Evolutionary conservation across 495 filamentous ascomycete species (phyloP), one percentile per base, ranked within the genome.

Genomic region (Penicillium chermesinum): DNA sequence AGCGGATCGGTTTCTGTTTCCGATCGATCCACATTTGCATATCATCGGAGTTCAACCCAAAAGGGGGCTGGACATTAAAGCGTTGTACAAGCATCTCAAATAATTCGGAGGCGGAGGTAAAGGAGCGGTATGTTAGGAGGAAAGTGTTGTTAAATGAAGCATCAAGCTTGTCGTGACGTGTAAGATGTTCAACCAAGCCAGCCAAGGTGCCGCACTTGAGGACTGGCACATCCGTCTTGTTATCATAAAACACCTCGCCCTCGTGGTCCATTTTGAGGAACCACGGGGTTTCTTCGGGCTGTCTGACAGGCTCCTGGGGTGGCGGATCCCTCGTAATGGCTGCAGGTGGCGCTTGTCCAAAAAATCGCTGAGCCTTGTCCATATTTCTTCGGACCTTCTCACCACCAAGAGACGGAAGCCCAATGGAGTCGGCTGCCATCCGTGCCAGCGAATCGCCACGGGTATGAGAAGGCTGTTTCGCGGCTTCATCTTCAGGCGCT

Each of bases 61-160:
- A 82, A n/a, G 93, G 91, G 13, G 93, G 94, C 59, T 96, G 91
- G 37, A 93, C 86, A 53, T 81, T 88, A 69, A 96, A 98, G 38
- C 93, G 79, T 58, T 87, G 85, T 9, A 94, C 89, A 1, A 98
- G 75, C 71, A 94, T 77, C 63, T 96, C 89, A 59, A 97, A 97
- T 8, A 98, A 74, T 65, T 97, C 93, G 1, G 82, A 67, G 7
- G 91, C 93, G 10, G 82, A 82, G 0, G 94, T 97, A 58, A 98
- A 98, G 1, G 93, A 98, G 44, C 87, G 81, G 62, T 97, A 98
- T 3, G 94, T 98, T 30, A 97, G 79, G 13, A 98, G 82, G 79
- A 98, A 98, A 6, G 93, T 98, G 58, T 88, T 91, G 72, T 96
- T 97, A 66, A 97, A 97, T 48, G 76, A 86, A n/a, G 89, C 84